Percentiles rank a stretch among this genome's conserved stretches.
Evolutionary conservation across 2,329 filamentous ascomycete species (phyloP).

Genomic region (Metarhizium rileyi): DNA sequence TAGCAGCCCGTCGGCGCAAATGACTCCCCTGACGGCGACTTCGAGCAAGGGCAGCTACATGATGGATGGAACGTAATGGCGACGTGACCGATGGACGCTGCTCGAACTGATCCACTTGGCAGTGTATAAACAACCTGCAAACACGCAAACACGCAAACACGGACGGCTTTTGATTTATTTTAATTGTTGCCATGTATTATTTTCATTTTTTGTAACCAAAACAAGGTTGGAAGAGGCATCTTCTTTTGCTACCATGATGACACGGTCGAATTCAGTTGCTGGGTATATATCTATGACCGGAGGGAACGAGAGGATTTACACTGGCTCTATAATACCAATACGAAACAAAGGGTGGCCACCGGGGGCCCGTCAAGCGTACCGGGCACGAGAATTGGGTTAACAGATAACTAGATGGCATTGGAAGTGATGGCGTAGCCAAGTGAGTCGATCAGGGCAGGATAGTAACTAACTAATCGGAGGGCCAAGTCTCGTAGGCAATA

Average conservation of each 20-base stretch:
- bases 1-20: conserved; percentile 30
- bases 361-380: too few relatives aligned
- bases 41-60: conserved; percentile 21
- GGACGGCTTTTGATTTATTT: neutral
- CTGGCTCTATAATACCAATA: neutral
- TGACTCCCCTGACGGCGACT: conserved; percentile 22
- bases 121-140: neutral
- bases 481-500: too few relatives aligned
- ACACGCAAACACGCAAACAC: too few relatives aligned
- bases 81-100: neutral
- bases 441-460: too few relatives aligned
- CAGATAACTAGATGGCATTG: conserved; percentile 14
- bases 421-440: neutral
- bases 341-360: neutral
- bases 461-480: too few relatives aligned
- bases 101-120: neutral
- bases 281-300: conserved; percentile 9
- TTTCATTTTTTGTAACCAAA: neutral
- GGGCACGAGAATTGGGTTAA: neutral
- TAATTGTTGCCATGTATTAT: neutral
- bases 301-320: conserved; percentile 10
- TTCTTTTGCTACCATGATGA: neutral
- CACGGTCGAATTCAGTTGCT: neutral
- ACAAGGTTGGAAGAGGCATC: neutral
- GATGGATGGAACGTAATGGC: conserved; percentile 14